Conservation (phyloP, 1,139 yeast genomes). For the Sugiyamaella paludigena region DNA sequence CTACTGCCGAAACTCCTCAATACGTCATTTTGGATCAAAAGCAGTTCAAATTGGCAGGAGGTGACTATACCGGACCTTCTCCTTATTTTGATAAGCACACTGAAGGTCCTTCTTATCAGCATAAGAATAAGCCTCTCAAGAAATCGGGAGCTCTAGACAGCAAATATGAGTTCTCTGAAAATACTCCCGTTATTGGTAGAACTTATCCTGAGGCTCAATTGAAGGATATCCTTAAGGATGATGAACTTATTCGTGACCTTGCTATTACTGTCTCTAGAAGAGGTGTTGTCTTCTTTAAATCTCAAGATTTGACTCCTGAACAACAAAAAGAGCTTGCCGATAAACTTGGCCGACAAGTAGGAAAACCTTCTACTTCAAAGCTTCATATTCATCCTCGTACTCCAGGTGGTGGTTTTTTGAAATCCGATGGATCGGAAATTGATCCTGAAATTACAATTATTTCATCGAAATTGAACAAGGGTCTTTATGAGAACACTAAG, state of each 20-base stretch:
- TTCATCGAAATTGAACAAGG: slow-evolving; percentile 26
- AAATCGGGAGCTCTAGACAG: slow-evolving; percentile 22
- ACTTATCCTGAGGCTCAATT: slow-evolving; percentile 37
- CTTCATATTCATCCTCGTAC: slow-evolving; percentile 44
- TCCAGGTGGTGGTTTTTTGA: slow-evolving; percentile 31
- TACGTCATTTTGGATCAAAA: slow-evolving; percentile 4
- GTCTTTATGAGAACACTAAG: slow-evolving; percentile 21
- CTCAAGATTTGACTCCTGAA: slow-evolving; percentile 57
- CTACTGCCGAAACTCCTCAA: slow-evolving; percentile 2
- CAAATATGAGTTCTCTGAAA: slow-evolving; percentile 27
- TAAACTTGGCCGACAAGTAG: slow-evolving; percentile 60
- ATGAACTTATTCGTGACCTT: slow-evolving; percentile 47
- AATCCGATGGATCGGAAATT: slow-evolving; percentile 15
- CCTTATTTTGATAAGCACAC: slow-evolving; percentile 26
- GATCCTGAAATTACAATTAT: slow-evolving; percentile 27
- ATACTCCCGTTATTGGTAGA: slow-evolving; percentile 32
- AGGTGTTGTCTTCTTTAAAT: slow-evolving; percentile 64
- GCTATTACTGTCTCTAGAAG: slow-evolving; percentile 61
- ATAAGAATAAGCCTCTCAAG: slow-evolving; percentile 17
- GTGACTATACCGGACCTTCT: slow-evolving; percentile 27
- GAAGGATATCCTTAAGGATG: slow-evolving; percentile 49
- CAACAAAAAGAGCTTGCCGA: slow-evolving; percentile 52
- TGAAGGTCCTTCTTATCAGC: slow-evolving; percentile 17
- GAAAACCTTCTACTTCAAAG: slow-evolving; percentile 67
- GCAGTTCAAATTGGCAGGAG: slow-evolving; percentile 13